Conservation (phyloP, 2,329 filamentous ascomycete genomes). For the Rutstroemia sp. region DNA sequence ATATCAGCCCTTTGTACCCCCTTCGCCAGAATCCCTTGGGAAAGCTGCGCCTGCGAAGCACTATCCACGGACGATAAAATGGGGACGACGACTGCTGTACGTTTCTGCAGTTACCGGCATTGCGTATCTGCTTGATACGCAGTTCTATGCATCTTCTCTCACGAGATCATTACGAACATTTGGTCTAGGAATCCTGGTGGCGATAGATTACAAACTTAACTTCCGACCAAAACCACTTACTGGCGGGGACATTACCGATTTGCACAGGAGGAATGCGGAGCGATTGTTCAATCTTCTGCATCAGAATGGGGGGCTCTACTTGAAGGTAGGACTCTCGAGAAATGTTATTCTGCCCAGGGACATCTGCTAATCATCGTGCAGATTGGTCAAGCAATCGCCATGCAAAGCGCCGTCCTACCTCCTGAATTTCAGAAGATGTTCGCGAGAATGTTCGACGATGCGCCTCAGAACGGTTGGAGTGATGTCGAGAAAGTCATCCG, state of each 20-base stretch:
- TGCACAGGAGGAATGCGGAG: slow-evolving; percentile 80
- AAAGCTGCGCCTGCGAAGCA: slow-evolving; percentile 62
- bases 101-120: slow-evolving; percentile 51
- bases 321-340: slow-evolving; percentile 47
- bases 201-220: slow-evolving; percentile 93
- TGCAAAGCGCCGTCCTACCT: slow-evolving; percentile 91
- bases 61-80: slow-evolving; percentile 64
- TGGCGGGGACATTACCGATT: slow-evolving; percentile 64
- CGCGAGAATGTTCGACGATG: slow-evolving; percentile 92
- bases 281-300: slow-evolving; percentile 74
- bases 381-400: slow-evolving; percentile 95
- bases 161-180: slow-evolving; percentile 78
- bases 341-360: not conserved
- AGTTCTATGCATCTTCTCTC: slow-evolving; percentile 72
- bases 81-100: slow-evolving; percentile 66
- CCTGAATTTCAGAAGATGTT: slow-evolving; percentile 98
- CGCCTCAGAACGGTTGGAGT: slow-evolving; percentile 83
- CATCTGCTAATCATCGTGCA: not conserved
- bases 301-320: slow-evolving; percentile 83
- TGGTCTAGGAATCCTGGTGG: slow-evolving; percentile 68
- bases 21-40: slow-evolving; percentile 71
- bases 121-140: slow-evolving; percentile 61
- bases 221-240: slow-evolving; percentile 74
- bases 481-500: slow-evolving; percentile 79
- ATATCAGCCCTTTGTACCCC: slow-evolving; percentile 64